phyloP scores from a whole-genome alignment of 257 asterid species.

The Salvia hispanica region DNA sequence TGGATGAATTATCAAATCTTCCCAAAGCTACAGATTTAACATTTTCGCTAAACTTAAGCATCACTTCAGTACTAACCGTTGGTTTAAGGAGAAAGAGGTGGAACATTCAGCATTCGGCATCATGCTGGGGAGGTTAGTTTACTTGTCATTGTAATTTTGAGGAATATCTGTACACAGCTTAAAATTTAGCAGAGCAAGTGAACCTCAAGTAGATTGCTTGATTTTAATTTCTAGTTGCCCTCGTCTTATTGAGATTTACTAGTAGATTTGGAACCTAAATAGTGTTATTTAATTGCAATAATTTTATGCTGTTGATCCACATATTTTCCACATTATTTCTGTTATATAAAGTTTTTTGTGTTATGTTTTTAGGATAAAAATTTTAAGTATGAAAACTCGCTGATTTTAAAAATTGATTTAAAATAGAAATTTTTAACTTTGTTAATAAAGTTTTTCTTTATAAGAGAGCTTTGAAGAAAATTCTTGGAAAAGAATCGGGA shows the following conservation, averaged over 20 bases:
- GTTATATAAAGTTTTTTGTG: too few relatives aligned
- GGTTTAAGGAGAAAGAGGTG: conserved; percentile 68
- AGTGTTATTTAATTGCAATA: not conserved
- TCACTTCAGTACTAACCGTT: conserved; percentile 56
- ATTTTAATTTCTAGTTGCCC: conserved; percentile 3
- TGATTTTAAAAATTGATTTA: too few relatives aligned
- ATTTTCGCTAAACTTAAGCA: conserved; percentile 71
- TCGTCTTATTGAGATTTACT: not conserved
- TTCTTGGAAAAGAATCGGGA: conserved; percentile 89
- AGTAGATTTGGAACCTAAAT: not conserved
- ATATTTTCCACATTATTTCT: too few relatives aligned
- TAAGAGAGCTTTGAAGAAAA: conserved; percentile 56
- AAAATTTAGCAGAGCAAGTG: conserved; percentile 1
- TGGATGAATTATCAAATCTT: conserved; percentile 82
- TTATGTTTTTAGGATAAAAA: too few relatives aligned
- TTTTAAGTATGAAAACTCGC: too few relatives aligned
- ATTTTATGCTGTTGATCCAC: too few relatives aligned
- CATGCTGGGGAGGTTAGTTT: conserved; percentile 92
- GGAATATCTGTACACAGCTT: conserved; percentile 22
- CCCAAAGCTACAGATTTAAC: conserved; percentile 75
- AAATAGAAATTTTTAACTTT: too few relatives aligned
- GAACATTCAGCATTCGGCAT: conserved; percentile 67
- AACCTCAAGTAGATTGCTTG: conserved; percentile 13
- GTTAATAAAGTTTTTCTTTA: too few relatives aligned
- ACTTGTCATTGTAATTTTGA: conserved; percentile 23